phyloP scores from a whole-genome alignment of 139 green algal species.

The Gonium pectorale region DNA sequence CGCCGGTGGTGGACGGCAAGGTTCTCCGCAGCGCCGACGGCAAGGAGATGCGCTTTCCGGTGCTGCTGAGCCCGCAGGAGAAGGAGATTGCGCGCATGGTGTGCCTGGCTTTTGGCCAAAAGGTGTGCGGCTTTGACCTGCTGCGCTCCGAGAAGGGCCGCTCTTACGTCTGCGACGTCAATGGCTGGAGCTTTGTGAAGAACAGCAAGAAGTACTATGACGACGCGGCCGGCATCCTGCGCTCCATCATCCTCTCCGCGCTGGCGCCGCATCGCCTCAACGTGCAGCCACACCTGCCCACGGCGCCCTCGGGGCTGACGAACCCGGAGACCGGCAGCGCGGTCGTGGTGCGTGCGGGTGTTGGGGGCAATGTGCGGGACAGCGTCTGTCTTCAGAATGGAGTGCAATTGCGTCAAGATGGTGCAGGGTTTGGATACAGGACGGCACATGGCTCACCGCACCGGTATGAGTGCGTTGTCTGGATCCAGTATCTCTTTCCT shows the following conservation, averaged over 20 bases:
- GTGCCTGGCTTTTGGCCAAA: constrained; percentile 95
- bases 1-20: constrained; percentile 96
- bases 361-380: background rate
- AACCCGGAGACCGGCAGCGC: constrained; percentile 39
- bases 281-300: constrained; percentile 46
- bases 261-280: constrained; percentile 81
- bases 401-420: too few relatives aligned
- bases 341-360: constrained; percentile 16
- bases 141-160: constrained; percentile 72
- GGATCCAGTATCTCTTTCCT: too few relatives aligned
- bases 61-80: constrained; percentile 90
- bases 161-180: constrained; percentile 98
- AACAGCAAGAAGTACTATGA: constrained; percentile 98
- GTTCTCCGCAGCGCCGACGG: constrained; percentile 72
- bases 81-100: constrained; percentile 95
- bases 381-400: too few relatives aligned
- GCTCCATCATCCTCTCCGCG: constrained; percentile 77
- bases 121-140: constrained; percentile 96
- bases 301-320: background rate
- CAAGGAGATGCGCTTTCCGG: constrained; percentile 85
- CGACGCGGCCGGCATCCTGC: constrained; percentile 81
- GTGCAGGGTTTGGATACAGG: too few relatives aligned
- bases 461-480: too few relatives aligned
- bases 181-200: constrained; percentile 99
- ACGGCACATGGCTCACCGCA: too few relatives aligned